phyloP scores from a whole-genome alignment of 2,329 filamentous ascomycete species.

The Fusarium acutatum region DNA sequence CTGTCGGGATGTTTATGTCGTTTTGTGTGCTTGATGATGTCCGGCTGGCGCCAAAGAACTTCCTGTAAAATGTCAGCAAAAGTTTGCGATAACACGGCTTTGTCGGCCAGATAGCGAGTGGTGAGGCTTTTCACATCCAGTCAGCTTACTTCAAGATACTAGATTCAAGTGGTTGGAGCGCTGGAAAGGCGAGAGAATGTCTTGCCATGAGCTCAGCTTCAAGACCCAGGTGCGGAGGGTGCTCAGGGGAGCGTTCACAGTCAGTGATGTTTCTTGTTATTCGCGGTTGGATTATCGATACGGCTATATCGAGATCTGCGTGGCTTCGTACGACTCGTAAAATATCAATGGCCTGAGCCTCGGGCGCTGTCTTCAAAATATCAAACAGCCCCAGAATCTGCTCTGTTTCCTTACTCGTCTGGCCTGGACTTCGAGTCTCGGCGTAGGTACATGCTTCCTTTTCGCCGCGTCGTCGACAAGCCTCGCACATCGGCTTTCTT shows the following conservation, averaged over 20 bases:
- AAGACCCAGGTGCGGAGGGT: not conserved
- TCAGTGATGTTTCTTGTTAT: not conserved
- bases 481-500: constrained; percentile 1
- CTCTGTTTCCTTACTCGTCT: constrained; percentile 10
- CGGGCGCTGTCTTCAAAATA: constrained; percentile 1
- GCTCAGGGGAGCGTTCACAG: not conserved
- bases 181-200: constrained; percentile 16
- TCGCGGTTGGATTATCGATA: constrained; percentile 7
- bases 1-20: not conserved
- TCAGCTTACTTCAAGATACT: constrained; percentile 7
- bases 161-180: constrained; percentile 4
- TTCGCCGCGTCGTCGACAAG: constrained; percentile 14
- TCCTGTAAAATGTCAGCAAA: not conserved
- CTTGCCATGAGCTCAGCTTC: constrained; percentile 28
- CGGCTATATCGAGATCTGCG: not conserved
- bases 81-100: not conserved
- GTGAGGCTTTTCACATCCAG: not conserved
- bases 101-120: not conserved
- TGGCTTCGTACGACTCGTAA: constrained; percentile 12
- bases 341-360: constrained; percentile 18
- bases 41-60: not conserved
- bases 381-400: constrained; percentile 17
- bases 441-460: constrained; percentile 1
- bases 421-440: not conserved
- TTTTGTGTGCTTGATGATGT: not conserved